These are phyloP conservation scores for Phytophthora nicotianae DNA, from an alignment of 352 stramenopile genomes.

Conservation along the genomic window DNA sequence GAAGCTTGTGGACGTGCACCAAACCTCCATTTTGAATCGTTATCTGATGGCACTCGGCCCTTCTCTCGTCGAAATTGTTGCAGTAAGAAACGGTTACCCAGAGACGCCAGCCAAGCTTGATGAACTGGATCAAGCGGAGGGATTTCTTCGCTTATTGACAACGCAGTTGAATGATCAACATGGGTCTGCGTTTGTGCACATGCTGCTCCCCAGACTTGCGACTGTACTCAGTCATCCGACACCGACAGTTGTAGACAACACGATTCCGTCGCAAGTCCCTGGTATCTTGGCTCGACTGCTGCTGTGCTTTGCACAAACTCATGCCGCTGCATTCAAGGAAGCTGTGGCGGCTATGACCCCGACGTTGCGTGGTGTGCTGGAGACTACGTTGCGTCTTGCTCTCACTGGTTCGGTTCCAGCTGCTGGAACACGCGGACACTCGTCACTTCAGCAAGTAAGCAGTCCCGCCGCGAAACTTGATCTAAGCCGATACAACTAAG, in stretches of 20 bases:
- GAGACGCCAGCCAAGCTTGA: conserved; percentile 27
- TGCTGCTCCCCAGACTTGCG: conserved; percentile 65
- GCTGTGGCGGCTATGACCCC: conserved; percentile 50
- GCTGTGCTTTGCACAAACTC: conserved; percentile 59
- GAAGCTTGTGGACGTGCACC: conserved; percentile 52
- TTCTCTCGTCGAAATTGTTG: conserved; percentile 43
- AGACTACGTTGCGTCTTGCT: conserved; percentile 50
- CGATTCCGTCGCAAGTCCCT: conserved; percentile 26
- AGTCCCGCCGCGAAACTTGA: conserved; percentile 40
- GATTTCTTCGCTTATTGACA: conserved; percentile 52
- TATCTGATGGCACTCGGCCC: conserved; percentile 56
- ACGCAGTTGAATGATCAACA: conserved; percentile 54
- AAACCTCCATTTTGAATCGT: conserved; percentile 39
- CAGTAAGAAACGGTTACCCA: conserved; percentile 29
- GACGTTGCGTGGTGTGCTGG: conserved; percentile 39
- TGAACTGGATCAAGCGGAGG: conserved; percentile 50
- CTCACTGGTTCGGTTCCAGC: conserved; percentile 34
- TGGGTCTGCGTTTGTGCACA: conserved; percentile 54
- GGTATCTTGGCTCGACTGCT: conserved; percentile 45
- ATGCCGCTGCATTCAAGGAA: conserved; percentile 57
- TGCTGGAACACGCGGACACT: conserved; percentile 3
- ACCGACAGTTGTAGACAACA: conserved; percentile 15
- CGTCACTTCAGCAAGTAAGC: conserved; percentile 8
- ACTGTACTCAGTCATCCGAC: conserved; percentile 33
- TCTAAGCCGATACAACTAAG: conserved; percentile 55